Conservation (phyloP, 495 filamentous ascomycete genomes). For the Acidomyces sp. region DNA sequence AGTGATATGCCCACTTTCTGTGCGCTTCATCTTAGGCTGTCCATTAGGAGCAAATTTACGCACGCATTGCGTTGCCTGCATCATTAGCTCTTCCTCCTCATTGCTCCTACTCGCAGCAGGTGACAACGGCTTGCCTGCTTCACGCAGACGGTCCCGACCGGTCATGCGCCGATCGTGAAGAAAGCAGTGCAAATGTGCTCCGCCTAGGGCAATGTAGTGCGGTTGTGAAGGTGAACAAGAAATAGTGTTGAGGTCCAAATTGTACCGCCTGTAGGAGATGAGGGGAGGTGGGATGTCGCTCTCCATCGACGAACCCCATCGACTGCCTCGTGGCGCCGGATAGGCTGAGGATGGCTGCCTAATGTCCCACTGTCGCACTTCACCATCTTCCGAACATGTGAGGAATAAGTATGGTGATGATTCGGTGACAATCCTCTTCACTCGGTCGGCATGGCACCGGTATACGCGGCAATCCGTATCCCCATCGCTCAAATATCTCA, state of each 20-base stretch:
- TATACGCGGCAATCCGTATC: slow-evolving; percentile 55
- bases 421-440: slow-evolving; percentile 69
- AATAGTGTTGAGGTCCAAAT: slow-evolving; percentile 60
- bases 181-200: slow-evolving; percentile 60
- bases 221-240: slow-evolving; percentile 61
- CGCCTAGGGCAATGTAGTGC: slow-evolving; percentile 64
- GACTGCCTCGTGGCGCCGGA: slow-evolving; percentile 39
- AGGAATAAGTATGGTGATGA: slow-evolving; percentile 58
- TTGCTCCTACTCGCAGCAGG: slow-evolving; percentile 20
- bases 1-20: slow-evolving; percentile 55
- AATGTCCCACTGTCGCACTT: slow-evolving; percentile 63
- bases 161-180: slow-evolving; percentile 65
- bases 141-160: slow-evolving; percentile 44
- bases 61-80: slow-evolving; percentile 54
- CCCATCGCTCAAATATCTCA: slow-evolving; percentile 43
- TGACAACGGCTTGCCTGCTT: slow-evolving; percentile 38
- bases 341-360: slow-evolving; percentile 54
- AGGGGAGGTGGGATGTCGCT: slow-evolving; percentile 51
- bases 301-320: slow-evolving; percentile 38
- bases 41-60: slow-evolving; percentile 55
- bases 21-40: slow-evolving; percentile 37
- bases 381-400: slow-evolving; percentile 66
- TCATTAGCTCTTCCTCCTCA: slow-evolving; percentile 45
- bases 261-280: slow-evolving; percentile 56
- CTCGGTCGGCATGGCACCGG: slow-evolving; percentile 53